Evolutionary conservation across 306 rosid genomes (phyloP), one percentile per base, ranked within the genome.

Genomic region (Styphnolobium japonicum): DNA sequence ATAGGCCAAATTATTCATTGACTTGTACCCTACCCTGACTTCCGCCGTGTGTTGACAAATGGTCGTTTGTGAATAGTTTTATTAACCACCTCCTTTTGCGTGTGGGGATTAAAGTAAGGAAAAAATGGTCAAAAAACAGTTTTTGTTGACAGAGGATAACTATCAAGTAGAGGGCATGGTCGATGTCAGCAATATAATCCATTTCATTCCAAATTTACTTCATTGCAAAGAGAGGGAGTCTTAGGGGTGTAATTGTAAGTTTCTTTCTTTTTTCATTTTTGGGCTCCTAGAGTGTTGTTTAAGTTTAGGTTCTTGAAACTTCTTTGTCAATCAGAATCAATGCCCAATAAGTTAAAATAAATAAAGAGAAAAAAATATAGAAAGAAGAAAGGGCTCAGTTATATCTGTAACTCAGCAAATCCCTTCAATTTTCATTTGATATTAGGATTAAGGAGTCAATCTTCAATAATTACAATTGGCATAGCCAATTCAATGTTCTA

Each of bases 21-120:
- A 46, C 82, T 66, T 31, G 70, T 16, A 16, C 34, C 25, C 55
- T 67, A n/a, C n/a, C n/a, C n/a, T 62, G 84, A 84, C 88, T 56
- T 57, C 42, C 63, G 58, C 73, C 23, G 9, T 45, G 39, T 76
- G n/a, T 84, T 48, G 82, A 75, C 71, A 71, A 36, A 53, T 67
- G 36, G 61, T 6, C 34, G 19, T 10, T 71, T 51, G 10, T 62
- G 10, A 63, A 0, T 1, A 6, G 31, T 58, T 68, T 29, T 39
- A 19, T 57, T 10, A 11, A 49, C 45, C 52, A 46, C n/a, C 49
- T 27, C 53, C 36, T 42, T 43, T 57, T 69, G 22, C 65, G 8
- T 21, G 72, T 4, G 72, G 27, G 5, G 37, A 8, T 58, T 45
- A 34, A 46, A 79, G 10, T 69, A 29, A 29, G 33, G 33, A 29